Evolutionary conservation across 331 rosid genomes (phyloP).

Genomic region (Prunus yedoensis): DNA sequence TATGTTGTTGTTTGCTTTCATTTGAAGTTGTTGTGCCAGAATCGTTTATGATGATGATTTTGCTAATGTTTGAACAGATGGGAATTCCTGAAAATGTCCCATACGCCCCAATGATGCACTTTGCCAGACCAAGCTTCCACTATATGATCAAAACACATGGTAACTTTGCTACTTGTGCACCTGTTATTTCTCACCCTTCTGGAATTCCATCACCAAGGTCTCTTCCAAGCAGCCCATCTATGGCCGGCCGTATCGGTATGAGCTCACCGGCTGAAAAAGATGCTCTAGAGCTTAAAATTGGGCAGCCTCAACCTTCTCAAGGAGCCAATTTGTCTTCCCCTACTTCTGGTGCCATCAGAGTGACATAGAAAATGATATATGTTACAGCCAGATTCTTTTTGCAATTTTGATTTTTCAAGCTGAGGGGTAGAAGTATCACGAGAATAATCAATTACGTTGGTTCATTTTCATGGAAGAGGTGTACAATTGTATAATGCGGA

Average conservation of each 20-base stretch:
- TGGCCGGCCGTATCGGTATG: not conserved
- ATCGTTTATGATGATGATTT: not conserved
- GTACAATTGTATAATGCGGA: constrained; percentile 11
- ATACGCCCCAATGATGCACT: constrained; percentile 18
- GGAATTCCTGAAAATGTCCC: constrained; percentile 23
- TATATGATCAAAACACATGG: constrained; percentile 14
- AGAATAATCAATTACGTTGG: constrained; percentile 10
- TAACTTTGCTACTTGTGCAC: constrained; percentile 3
- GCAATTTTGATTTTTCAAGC: not conserved
- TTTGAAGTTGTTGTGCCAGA: not conserved
- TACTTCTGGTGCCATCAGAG: constrained; percentile 42
- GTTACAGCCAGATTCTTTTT: not conserved
- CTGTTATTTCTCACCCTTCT: constrained; percentile 33
- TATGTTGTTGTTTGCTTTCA: not conserved
- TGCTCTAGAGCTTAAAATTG: constrained; percentile 45
- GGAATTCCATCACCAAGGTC: constrained; percentile 41
- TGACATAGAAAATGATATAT: constrained; percentile 10
- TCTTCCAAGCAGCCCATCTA: constrained; percentile 16
- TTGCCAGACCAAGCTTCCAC: constrained; percentile 5
- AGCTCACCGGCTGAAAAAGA: constrained; percentile 15
- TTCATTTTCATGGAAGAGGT: constrained; percentile 1
- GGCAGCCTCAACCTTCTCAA: constrained; percentile 35
- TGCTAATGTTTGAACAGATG: constrained; percentile 13
- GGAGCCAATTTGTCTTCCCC: constrained; percentile 22
- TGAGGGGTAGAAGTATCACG: not conserved